These are phyloP conservation scores for Wickerhamiella vanderwaltii DNA, from an alignment of 805 yeast genomes.

Conservation along the genomic window DNA sequence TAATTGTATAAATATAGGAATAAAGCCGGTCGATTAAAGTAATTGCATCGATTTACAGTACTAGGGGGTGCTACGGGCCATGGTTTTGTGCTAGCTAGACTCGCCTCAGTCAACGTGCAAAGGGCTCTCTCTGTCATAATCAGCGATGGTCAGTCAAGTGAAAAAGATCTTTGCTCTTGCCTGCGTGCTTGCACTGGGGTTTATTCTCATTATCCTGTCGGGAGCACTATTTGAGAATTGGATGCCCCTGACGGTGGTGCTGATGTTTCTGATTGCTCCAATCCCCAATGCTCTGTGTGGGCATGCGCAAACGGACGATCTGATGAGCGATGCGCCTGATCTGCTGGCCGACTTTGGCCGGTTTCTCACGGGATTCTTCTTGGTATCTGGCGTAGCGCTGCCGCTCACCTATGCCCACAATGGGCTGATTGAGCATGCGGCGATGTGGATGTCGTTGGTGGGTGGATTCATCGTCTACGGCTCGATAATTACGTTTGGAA, in stretches of 20 bases:
- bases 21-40: too few relatives aligned
- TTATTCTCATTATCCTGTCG: conserved; percentile 73
- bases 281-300: conserved; percentile 53
- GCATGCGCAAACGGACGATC: conserved; percentile 42
- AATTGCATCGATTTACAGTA: too few relatives aligned
- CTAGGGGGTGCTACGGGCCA: too few relatives aligned
- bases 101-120: too few relatives aligned
- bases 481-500: conserved; percentile 70
- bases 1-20: too few relatives aligned
- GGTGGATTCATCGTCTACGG: conserved; percentile 82
- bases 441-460: conserved; percentile 59
- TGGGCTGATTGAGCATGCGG: conserved; percentile 52
- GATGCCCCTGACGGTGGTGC: conserved; percentile 72
- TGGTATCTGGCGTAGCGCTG: conserved; percentile 60
- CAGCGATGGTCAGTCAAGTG: conserved; percentile 42
- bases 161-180: conserved; percentile 68
- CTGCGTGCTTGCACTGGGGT: conserved; percentile 75
- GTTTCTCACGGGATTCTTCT: conserved; percentile 63
- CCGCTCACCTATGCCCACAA: conserved; percentile 73
- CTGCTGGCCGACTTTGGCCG: conserved; percentile 65
- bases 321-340: conserved; percentile 41
- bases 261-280: conserved; percentile 58
- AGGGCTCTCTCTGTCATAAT: background rate
- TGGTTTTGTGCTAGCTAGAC: too few relatives aligned
- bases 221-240: conserved; percentile 83